phyloP scores from a whole-genome alignment of 2,329 filamentous ascomycete species.

The Aspergillus luchuensis region DNA sequence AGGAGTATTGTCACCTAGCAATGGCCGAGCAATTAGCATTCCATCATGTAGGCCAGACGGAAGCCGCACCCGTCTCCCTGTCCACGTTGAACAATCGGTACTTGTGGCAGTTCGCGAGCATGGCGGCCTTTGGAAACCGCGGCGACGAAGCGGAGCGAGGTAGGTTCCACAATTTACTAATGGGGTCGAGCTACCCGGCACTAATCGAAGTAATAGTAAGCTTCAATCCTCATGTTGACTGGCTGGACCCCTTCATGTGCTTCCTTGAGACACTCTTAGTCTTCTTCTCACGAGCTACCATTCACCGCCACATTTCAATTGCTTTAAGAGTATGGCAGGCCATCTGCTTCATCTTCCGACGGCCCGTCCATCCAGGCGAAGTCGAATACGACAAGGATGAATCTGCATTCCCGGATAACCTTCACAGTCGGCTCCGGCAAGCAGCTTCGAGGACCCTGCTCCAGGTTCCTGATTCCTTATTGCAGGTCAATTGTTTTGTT shows the following conservation, averaged over 20 bases:
- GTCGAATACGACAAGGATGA: neutral
- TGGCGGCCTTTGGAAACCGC: neutral
- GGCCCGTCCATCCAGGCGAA: neutral
- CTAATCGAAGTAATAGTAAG: neutral
- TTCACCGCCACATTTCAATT: neutral
- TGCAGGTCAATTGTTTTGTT: neutral
- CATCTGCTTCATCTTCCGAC: neutral
- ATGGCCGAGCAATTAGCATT: neutral
- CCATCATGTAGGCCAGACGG: neutral
- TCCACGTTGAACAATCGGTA: neutral
- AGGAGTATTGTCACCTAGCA: neutral
- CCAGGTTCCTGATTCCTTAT: neutral
- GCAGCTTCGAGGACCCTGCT: neutral
- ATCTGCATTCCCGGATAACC: neutral
- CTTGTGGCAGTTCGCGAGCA: neutral
- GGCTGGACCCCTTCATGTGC: neutral
- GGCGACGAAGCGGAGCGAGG: neutral
- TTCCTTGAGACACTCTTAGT: neutral
- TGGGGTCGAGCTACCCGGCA: too few relatives aligned
- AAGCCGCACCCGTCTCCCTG: neutral
- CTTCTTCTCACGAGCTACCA: neutral
- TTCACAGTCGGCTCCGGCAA: neutral
- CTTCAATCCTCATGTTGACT: neutral
- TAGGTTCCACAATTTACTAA: neutral
- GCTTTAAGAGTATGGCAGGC: neutral